Evolutionary conservation across 768 basidiomycete genomes (phyloP).

Genomic region (Imleria badia): DNA sequence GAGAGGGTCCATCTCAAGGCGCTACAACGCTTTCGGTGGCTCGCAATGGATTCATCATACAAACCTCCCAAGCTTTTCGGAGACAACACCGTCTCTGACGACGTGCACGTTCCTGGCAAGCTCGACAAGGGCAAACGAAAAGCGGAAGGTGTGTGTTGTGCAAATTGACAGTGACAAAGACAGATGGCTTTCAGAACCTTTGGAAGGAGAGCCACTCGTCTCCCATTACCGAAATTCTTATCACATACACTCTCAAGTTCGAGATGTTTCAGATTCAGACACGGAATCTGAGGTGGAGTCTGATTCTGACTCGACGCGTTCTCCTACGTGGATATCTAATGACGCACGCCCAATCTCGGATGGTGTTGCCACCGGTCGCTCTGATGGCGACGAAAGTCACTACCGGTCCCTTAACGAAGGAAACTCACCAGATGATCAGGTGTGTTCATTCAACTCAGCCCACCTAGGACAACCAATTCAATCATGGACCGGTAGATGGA

Average conservation of each 20-base stretch:
- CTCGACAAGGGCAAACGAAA: conserved; percentile 23
- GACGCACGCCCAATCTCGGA: not conserved
- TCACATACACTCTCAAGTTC: not conserved
- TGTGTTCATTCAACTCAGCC: not conserved
- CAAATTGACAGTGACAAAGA: not conserved
- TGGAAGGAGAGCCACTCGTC: not conserved
- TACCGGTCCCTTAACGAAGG: conserved; percentile 16
- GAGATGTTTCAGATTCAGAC: conserved; percentile 2
- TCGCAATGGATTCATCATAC: conserved; percentile 8
- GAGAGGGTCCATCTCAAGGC: not conserved
- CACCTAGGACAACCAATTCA: not conserved
- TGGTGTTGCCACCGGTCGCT: not conserved
- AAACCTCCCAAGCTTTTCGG: conserved; percentile 16
- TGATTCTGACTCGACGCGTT: conserved; percentile 3
- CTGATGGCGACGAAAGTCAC: conserved; percentile 13
- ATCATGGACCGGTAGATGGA: conserved; percentile 20
- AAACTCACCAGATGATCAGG: conserved; percentile 1
- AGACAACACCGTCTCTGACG: not conserved
- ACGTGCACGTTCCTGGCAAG: not conserved
- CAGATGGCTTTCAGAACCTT: conserved; percentile 7
- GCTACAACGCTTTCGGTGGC: not conserved
- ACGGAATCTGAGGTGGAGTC: not conserved
- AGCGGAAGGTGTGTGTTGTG: conserved; percentile 12
- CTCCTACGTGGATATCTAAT: not conserved
- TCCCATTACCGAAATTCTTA: not conserved